phyloP scores from a whole-genome alignment of 2,329 filamentous ascomycete species.

The Macrophomina tecta region DNA sequence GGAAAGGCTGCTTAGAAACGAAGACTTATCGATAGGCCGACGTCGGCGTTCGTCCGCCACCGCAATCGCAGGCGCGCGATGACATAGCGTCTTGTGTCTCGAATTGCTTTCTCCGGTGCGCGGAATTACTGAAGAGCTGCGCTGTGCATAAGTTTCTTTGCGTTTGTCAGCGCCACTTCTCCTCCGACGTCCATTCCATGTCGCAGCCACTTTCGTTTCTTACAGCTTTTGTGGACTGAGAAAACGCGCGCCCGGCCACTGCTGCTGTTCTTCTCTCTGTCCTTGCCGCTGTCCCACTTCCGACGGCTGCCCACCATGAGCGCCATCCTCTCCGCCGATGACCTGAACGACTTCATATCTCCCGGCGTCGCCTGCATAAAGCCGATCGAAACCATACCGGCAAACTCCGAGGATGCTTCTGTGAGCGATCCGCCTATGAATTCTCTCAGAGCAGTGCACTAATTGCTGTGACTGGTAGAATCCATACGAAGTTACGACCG shows the following conservation, averaged over 20 bases:
- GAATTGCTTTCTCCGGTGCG: slow-evolving; percentile 12
- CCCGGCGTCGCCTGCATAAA: slow-evolving; percentile 98
- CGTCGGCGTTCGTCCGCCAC: slow-evolving; percentile 21
- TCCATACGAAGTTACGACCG: slow-evolving; percentile 87
- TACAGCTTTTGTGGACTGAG: background rate
- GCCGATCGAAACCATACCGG: slow-evolving; percentile 87
- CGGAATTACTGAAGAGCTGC: background rate
- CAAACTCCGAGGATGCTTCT: slow-evolving; percentile 56
- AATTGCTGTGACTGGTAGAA: slow-evolving; percentile 47
- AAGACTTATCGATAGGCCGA: slow-evolving; percentile 27
- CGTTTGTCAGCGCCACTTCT: background rate
- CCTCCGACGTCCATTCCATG: background rate
- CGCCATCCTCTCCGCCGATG: slow-evolving; percentile 94
- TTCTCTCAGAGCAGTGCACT: background rate
- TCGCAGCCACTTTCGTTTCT: background rate
- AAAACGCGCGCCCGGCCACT: background rate
- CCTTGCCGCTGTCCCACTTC: slow-evolving; percentile 15
- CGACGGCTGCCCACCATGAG: slow-evolving; percentile 68
- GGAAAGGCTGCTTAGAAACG: slow-evolving; percentile 25
- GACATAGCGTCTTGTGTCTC: slow-evolving; percentile 18
- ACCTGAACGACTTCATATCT: slow-evolving; percentile 98
- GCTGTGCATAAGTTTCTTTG: background rate
- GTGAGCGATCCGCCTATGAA: slow-evolving; percentile 41
- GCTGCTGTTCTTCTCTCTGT: background rate
- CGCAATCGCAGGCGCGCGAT: slow-evolving; percentile 11